phyloP scores from a whole-genome alignment of 768 basidiomycete species.

The Terana coerulea region DNA sequence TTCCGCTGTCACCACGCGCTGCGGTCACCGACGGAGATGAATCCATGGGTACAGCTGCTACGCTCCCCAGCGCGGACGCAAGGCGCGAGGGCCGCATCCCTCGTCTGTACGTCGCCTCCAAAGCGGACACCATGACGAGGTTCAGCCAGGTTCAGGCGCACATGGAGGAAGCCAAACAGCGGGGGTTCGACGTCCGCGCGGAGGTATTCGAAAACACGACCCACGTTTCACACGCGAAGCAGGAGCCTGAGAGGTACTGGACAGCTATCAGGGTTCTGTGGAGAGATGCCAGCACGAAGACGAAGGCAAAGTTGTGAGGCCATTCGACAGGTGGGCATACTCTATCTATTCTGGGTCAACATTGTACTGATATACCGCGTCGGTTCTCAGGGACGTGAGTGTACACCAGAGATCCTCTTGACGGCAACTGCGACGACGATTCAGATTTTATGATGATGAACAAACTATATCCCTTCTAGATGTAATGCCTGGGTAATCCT shows the following conservation, averaged over 20 bases:
- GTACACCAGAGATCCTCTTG: too few species aligned
- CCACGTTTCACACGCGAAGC: slow-evolving; percentile 17
- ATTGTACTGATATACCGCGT: too few species aligned
- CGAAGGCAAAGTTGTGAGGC: too few species aligned
- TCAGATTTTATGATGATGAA: too few species aligned
- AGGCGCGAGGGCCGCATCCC: slow-evolving; percentile 1
- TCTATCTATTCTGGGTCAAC: too few species aligned
- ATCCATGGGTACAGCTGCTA: not conserved
- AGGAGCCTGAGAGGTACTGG: slow-evolving; percentile 19
- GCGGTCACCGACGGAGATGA: not conserved
- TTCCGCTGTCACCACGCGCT: slow-evolving; percentile 1
- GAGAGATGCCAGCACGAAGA: slow-evolving; percentile 8
- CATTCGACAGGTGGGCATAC: too few species aligned
- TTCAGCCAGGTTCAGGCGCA: slow-evolving; percentile 14
- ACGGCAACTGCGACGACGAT: too few species aligned
- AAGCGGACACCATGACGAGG: slow-evolving; percentile 15
- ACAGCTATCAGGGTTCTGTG: slow-evolving; percentile 13
- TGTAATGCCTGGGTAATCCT: too few species aligned
- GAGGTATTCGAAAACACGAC: slow-evolving; percentile 15
- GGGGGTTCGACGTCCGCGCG: slow-evolving; percentile 15
- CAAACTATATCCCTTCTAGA: too few species aligned
- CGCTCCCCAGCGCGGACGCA: not conserved
- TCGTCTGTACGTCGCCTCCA: slow-evolving; percentile 17
- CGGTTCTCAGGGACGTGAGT: too few species aligned
- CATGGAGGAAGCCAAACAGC: slow-evolving; percentile 6